Base-by-base conservation (phyloP, 768 basidiomycete genomes). In the Dictyophora rubrovolvata region DNA sequence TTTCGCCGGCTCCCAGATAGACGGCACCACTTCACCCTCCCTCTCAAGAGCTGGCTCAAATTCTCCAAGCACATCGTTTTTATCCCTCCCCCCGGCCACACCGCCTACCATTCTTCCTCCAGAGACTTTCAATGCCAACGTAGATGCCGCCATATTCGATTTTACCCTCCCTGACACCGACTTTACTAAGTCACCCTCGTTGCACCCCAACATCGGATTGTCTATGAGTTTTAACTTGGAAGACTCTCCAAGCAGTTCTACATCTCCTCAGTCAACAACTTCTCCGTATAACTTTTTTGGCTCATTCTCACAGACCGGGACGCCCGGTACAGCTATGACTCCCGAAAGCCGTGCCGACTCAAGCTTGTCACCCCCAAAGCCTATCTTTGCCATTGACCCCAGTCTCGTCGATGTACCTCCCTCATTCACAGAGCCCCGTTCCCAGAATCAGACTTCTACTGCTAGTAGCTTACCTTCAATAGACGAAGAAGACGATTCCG, bases 381-480 rank as follows among this genome's bases (percentile, higher is more conserved):
- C 67, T 60, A 64, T 71, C 48, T 73, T 77, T 37, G 72, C 75
- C 50, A 90, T 91, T 67, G 86, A 91, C 68, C 88, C 89, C 0
- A 85, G 86, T 68, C 82, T 89, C 56, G 84, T 89, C 59, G 83
- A 77, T 46, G 85, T 86, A 0, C 85, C 85, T 4, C 69, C 83
- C 22, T 67, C 73, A 55, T 75, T 76, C 6, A 71, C 74, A 63
- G 69, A 48, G 11, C 23, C 50, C 49, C 16, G 23, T 18, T 48
- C 34, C n/a, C 18, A 54, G 16, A 53, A 9, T 20, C 60, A 48
- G n/a, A 20, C 53, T 34, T 47, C 23, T 48, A 50, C n/a, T n/a
- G n/a, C 42, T 34, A 23, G 34, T 11, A 53, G 34, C 28, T 54
- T 52, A 47, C 63, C 35, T 12, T 36, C 54, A 11, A 35, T 23